Base-by-base conservation (phyloP, 768 basidiomycete species). In the Neoboletus magnificus region DNA sequence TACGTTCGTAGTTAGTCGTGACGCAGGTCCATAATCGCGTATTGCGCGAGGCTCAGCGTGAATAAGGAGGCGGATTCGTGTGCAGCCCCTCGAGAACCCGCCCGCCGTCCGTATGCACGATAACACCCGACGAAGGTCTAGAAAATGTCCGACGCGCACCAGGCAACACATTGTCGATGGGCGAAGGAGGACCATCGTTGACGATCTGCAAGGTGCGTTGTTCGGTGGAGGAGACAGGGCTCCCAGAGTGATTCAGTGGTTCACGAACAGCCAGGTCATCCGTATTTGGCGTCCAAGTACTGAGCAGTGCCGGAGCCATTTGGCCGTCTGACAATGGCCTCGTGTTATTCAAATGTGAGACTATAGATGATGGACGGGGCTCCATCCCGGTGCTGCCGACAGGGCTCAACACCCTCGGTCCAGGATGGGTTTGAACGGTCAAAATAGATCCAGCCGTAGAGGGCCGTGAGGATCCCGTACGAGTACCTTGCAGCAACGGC, bases 401-500 rank as follows among this genome's bases (percentile, higher is more conserved):
- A 20, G 55, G 46, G 39, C 55, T 53, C 18, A 35, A 41, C 13
- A 40, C 53, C 50, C 59, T 55, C 16, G 54, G 44, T 44, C 54
- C 51, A 44, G 48, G 53, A 18, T 57, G 61, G 0, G 54, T 62
- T 2, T 66, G 72, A 37, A 68, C 58, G 18, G 76, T 75, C 47
- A 71, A 70, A 49, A 68, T 64, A 23, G 81, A 80, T 25, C 72
- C 71, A 16, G 74, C 71, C 0, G 77, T 77, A 5, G 80, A 79
- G n/a, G 77, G 78, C 36, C 78, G 70, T 4, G 80, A 70, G 13
- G 62, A 52, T 10, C 51, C 47, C 2, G 49, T 56, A 10, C n/a
- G 57, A 29, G 55, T 51, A 20, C 20, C 50, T 33, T 60, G 69
- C 15, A 71, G 47, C 20, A 71, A 50, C 18, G 69, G 71, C 5